A percentile compares a stretch with the other conserved stretches of the same genome.
Conservation (phyloP, 768 basidiomycete species). For the Rhodocollybia butyracea region DNA sequence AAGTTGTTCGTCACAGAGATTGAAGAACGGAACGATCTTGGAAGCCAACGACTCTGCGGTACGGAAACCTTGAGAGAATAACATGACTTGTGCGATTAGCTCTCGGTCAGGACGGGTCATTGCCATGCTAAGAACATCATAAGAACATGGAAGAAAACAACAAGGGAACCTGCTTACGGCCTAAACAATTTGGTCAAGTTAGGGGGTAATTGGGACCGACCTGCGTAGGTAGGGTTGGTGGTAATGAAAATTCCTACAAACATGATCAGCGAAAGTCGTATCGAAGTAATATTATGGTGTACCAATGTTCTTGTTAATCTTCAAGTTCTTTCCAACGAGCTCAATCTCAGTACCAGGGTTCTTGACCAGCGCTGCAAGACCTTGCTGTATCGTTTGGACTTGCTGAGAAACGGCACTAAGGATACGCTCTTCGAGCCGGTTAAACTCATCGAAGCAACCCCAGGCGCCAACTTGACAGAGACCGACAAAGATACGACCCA, state of each 20-base stretch:
- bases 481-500: slow-evolving; percentile 99
- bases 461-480: slow-evolving; percentile 99
- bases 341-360: slow-evolving; percentile 92
- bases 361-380: slow-evolving; percentile 76
- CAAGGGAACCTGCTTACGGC: slow-evolving; percentile 53
- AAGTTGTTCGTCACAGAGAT: slow-evolving; percentile 94
- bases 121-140: slow-evolving; percentile 68
- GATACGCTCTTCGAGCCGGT: slow-evolving; percentile 96
- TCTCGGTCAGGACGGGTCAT: slow-evolving; percentile 99
- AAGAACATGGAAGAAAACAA: slow-evolving; percentile 10
- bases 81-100: slow-evolving; percentile 98
- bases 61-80: slow-evolving; percentile 99
- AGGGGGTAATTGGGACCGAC: slow-evolving; percentile 86
- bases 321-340: slow-evolving; percentile 90
- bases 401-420: slow-evolving; percentile 98
- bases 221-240: slow-evolving; percentile 98
- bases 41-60: slow-evolving; percentile 97
- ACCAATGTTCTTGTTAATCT: slow-evolving; percentile 94
- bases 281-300: slow-evolving; percentile 7
- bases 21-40: slow-evolving; percentile 99
- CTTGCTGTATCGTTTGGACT: slow-evolving; percentile 97
- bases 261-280: slow-evolving; percentile 8
- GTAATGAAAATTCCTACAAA: slow-evolving; percentile 91
- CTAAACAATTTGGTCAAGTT: slow-evolving; percentile 92
- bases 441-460: slow-evolving; percentile 99